Evolutionary conservation across 176 grass and related monocot species (phyloP).

Genomic region (Urochloa ruziziensis): DNA sequence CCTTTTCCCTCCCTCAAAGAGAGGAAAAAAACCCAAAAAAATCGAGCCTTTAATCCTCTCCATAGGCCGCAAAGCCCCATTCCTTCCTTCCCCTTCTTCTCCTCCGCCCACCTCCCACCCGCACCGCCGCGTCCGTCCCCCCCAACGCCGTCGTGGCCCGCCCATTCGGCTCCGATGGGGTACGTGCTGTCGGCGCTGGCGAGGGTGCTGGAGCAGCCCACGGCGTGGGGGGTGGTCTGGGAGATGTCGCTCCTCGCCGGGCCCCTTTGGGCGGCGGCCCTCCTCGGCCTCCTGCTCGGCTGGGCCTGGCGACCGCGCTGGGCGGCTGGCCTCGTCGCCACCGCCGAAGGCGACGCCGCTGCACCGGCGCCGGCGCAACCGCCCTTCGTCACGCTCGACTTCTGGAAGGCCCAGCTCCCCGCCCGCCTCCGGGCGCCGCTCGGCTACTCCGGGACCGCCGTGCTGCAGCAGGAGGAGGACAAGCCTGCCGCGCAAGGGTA

Average conservation of each 20-base stretch:
- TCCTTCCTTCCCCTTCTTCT: not conserved
- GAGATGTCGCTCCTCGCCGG: conserved; percentile 72
- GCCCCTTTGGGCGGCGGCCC: conserved; percentile 78
- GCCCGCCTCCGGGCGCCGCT: conserved; percentile 45
- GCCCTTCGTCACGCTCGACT: conserved; percentile 31
- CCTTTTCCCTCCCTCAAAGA: not conserved
- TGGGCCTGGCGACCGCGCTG: conserved; percentile 90
- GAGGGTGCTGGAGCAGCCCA: conserved; percentile 56
- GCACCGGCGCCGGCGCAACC: not conserved
- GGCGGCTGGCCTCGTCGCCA: conserved; percentile 52
- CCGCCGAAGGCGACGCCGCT: not conserved
- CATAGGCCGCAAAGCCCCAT: conserved; percentile 25
- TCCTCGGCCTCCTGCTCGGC: conserved; percentile 80
- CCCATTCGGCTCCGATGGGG: conserved; percentile 49
- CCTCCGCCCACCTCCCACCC: not conserved
- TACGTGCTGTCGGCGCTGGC: conserved; percentile 69
- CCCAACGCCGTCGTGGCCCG: not conserved
- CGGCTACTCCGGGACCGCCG: conserved; percentile 24
- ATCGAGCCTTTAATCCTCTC: conserved; percentile 48
- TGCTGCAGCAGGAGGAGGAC: conserved; percentile 7
- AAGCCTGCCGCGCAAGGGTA: conserved; percentile 40
- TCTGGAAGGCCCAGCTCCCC: conserved; percentile 55
- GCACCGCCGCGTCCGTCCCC: not conserved
- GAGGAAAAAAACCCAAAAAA: not conserved
- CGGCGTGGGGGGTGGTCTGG: conserved; percentile 52